A percentile compares a stretch with the other conserved stretches of the same genome.
phyloP scores from a whole-genome alignment of 202 grass and related monocot genomes.

The Zoysia matrella region DNA sequence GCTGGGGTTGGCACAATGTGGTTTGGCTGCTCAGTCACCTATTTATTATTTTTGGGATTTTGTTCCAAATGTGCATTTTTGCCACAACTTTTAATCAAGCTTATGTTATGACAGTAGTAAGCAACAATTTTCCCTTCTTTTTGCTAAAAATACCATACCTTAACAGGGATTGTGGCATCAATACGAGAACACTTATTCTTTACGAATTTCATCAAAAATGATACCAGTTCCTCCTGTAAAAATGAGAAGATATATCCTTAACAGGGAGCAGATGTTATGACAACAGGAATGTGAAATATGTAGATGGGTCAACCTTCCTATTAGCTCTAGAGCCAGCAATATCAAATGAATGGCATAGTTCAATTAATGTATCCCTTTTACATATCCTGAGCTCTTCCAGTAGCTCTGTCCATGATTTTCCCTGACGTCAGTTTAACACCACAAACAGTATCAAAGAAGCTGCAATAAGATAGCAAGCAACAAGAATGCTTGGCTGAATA shows the following conservation, averaged over 20 bases:
- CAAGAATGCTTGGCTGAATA: neutral
- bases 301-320: conserved; percentile 50
- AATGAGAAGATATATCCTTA: neutral
- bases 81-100: neutral
- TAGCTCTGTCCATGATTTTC: conserved; percentile 40
- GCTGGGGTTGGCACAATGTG: neutral
- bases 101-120: neutral
- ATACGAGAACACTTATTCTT: neutral
- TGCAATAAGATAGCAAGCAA: conserved; percentile 3
- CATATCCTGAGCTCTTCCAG: conserved; percentile 36
- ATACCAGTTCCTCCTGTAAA: conserved; percentile 47
- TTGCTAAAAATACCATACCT: neutral
- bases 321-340: conserved; percentile 56
- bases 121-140: neutral
- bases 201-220: conserved; percentile 37
- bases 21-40: neutral
- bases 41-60: neutral
- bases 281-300: conserved; percentile 23
- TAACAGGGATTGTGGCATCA: neutral
- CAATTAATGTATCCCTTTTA: conserved; percentile 29
- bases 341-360: conserved; percentile 56
- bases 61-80: neutral
- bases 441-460: conserved; percentile 25
- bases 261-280: neutral
- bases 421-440: conserved; percentile 32